These are phyloP conservation scores for Cryptococcus amylolentus DNA, from an alignment of 1,284 basidiomycete species.

Conservation along the genomic window DNA sequence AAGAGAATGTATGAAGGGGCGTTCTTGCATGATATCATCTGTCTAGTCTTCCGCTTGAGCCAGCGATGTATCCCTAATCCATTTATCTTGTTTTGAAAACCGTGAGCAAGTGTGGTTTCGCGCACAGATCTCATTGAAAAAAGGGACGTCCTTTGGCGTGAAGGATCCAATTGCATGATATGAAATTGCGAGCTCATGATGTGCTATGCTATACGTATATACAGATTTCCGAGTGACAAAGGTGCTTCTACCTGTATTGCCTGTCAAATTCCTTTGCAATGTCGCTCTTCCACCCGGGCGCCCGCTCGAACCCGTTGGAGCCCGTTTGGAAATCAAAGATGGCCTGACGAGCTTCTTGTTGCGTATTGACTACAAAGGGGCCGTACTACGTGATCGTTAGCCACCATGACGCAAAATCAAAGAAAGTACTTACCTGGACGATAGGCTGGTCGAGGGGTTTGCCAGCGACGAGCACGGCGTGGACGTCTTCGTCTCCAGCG, in stretches of 20 bases:
- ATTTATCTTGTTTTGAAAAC: neutral
- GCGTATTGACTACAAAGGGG: conserved; percentile 69
- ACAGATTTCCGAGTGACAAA: too few relatives aligned
- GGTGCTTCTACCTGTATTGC: neutral
- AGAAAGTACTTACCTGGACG: conserved; percentile 55
- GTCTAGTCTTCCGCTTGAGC: neutral
- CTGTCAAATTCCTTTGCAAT: conserved; percentile 56
- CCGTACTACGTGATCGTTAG: conserved; percentile 29
- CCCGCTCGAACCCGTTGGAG: conserved; percentile 86
- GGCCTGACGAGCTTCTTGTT: conserved; percentile 76
- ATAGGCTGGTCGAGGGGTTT: conserved; percentile 86
- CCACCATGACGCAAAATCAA: neutral
- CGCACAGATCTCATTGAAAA: too few relatives aligned
- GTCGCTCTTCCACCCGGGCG: conserved; percentile 78
- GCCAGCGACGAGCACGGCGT: conserved; percentile 74
- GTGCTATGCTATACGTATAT: neutral
- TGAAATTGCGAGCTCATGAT: neutral
- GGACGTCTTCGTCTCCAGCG: conserved; percentile 60
- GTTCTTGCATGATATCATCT: neutral
- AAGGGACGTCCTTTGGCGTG: too few relatives aligned
- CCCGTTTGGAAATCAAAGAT: conserved; percentile 75
- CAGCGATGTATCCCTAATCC: neutral
- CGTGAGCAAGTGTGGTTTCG: too few relatives aligned
- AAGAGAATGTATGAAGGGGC: neutral
- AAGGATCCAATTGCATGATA: neutral